These are phyloP conservation scores for Suhomyces kunorum DNA, from an alignment of 1,139 yeast species.

Conservation along the genomic window DNA sequence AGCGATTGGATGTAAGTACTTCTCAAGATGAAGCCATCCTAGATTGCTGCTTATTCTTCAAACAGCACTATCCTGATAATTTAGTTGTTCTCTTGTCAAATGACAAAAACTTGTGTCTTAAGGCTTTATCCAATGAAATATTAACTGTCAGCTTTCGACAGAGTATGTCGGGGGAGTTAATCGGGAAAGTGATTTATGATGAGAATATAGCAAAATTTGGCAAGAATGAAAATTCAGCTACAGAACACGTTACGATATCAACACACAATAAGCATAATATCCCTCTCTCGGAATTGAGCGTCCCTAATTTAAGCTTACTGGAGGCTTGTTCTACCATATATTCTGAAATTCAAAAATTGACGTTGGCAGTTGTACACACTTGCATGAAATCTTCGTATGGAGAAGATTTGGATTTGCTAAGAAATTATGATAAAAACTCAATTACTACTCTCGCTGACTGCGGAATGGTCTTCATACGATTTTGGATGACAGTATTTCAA, in stretches of 20 bases:
- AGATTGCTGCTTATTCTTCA: conserved; percentile 77
- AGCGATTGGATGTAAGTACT: conserved; percentile 45
- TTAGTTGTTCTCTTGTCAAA: conserved; percentile 72
- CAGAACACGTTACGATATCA: background rate
- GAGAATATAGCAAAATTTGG: conserved; percentile 40
- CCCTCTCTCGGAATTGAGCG: no score
- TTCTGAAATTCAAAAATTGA: conserved; percentile 44
- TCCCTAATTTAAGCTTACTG: background rate
- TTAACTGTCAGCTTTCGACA: conserved; percentile 65
- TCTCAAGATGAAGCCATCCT: conserved; percentile 78
- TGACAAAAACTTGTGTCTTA: conserved; percentile 79
- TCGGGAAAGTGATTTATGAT: conserved; percentile 50
- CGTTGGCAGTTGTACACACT: conserved; percentile 50
- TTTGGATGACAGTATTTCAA: conserved; percentile 61
- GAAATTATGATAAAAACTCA: conserved; percentile 44
- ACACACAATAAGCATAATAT: no score
- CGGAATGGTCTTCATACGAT: conserved; percentile 42
- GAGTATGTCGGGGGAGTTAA: conserved; percentile 60
- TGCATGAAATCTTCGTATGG: conserved; percentile 60
- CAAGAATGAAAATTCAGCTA: background rate
- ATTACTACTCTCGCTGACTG: conserved; percentile 45
- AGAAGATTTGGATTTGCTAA: conserved; percentile 51
- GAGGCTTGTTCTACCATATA: background rate
- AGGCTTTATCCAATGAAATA: conserved; percentile 68
- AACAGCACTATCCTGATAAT: conserved; percentile 37